Conservation (phyloP, 2,329 filamentous ascomycete species). For the Talaromyces rugulosus region DNA sequence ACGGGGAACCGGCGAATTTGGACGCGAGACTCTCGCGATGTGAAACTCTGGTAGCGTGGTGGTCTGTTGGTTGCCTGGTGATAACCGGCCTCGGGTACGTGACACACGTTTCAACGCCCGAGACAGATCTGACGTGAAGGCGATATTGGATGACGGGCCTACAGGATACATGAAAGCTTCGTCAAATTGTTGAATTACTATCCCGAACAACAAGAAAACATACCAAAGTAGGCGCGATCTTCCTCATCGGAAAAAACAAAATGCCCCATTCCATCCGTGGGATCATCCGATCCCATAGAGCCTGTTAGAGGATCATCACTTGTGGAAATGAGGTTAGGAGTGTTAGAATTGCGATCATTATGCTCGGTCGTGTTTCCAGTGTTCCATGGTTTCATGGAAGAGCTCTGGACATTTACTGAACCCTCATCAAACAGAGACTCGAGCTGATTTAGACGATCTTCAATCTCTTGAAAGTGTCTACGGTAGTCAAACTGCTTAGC, state of each 20-base stretch:
- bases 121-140: slow-evolving; percentile 21
- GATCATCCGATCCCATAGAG: not conserved
- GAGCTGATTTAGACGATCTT: slow-evolving; percentile 1
- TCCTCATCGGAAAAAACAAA: slow-evolving; percentile 14
- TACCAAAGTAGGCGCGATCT: slow-evolving; percentile 34
- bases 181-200: not conserved
- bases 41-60: not conserved
- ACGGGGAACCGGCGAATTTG: slow-evolving; percentile 7
- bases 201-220: not conserved
- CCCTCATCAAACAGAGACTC: not conserved
- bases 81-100: slow-evolving; percentile 17
- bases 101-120: slow-evolving; percentile 15
- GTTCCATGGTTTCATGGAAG: not conserved
- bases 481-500: not conserved
- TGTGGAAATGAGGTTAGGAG: not conserved
- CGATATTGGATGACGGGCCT: slow-evolving; percentile 25
- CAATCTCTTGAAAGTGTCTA: slow-evolving; percentile 3
- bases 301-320: not conserved
- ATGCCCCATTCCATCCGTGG: slow-evolving; percentile 4
- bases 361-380: not conserved
- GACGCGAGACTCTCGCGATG: slow-evolving; percentile 15
- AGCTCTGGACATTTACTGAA: not conserved
- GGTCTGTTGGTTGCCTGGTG: slow-evolving; percentile 5
- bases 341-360: not conserved
- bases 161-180: not conserved